phyloP scores from a whole-genome alignment of 495 filamentous ascomycete species.

The Jackrogersella multiformis region DNA sequence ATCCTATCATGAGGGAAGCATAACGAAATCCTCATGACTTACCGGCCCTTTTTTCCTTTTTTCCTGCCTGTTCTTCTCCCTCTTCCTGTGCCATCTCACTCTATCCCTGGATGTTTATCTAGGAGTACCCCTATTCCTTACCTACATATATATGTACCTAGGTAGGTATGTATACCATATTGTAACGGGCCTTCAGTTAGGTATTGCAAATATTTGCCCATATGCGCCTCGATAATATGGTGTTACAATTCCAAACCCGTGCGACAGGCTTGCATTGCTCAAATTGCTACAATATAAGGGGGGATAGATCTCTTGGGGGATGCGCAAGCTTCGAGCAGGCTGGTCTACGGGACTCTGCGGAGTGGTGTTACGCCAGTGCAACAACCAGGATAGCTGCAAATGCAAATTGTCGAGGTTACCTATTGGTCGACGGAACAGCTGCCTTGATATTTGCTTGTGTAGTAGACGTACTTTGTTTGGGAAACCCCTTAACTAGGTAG shows the following conservation, averaged over 20 bases:
- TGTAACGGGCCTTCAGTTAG: slow-evolving; percentile 1
- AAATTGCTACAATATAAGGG: slow-evolving; percentile 29
- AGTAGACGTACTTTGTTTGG: slow-evolving; percentile 19
- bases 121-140: background rate
- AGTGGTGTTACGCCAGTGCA: slow-evolving; percentile 40
- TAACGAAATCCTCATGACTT: slow-evolving; percentile 4
- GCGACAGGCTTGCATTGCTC: slow-evolving; percentile 32
- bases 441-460: slow-evolving; percentile 39
- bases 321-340: slow-evolving; percentile 33
- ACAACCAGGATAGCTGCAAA: slow-evolving; percentile 30
- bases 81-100: background rate
- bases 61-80: background rate
- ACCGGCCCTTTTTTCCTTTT: background rate
- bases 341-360: slow-evolving; percentile 40
- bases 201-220: slow-evolving; percentile 25
- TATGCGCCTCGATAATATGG: slow-evolving; percentile 38
- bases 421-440: slow-evolving; percentile 31
- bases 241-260: slow-evolving; percentile 33
- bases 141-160: no score
- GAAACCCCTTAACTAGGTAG: slow-evolving; percentile 8
- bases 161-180: no score
- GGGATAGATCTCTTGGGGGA: slow-evolving; percentile 19
- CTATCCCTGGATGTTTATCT: background rate
- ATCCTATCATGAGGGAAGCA: slow-evolving; percentile 9
- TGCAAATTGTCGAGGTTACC: slow-evolving; percentile 20